phyloP scores from a whole-genome alignment of 176 grass and related monocot species.

The Leersia perrieri region DNA sequence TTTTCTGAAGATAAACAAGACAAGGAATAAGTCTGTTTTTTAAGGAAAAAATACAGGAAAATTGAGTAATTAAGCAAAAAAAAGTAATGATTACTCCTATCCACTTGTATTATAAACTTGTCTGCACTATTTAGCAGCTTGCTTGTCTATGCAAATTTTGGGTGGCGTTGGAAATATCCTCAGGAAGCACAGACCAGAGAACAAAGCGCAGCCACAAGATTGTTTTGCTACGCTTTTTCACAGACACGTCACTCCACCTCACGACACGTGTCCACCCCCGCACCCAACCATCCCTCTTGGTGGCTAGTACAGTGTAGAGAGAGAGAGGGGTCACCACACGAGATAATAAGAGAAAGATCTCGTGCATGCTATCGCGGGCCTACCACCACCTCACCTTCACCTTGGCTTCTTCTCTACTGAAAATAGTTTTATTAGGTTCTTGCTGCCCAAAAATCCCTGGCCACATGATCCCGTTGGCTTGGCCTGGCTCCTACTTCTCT shows the following conservation, averaged over 20 bases:
- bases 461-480: slow-evolving; percentile 16
- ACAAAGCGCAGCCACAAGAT: slow-evolving; percentile 21
- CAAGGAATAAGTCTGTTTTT: background rate
- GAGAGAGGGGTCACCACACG: too few relatives aligned
- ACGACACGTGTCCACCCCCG: slow-evolving; percentile 21
- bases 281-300: background rate
- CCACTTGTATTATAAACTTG: too few relatives aligned
- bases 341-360: slow-evolving; percentile 19
- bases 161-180: too few relatives aligned
- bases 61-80: background rate
- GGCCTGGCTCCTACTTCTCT: background rate
- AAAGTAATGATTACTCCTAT: too few relatives aligned
- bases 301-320: too few relatives aligned
- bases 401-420: background rate
- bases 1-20: background rate
- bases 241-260: slow-evolving; percentile 32
- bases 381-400: background rate
- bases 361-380: background rate
- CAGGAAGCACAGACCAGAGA: background rate
- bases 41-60: background rate
- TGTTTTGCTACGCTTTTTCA: slow-evolving; percentile 5
- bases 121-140: too few relatives aligned
- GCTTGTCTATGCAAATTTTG: too few relatives aligned
- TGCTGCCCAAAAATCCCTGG: background rate
- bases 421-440: too few relatives aligned